Conservation (phyloP, 1,284 basidiomycete genomes). For the Malassezia sp. region DNA sequence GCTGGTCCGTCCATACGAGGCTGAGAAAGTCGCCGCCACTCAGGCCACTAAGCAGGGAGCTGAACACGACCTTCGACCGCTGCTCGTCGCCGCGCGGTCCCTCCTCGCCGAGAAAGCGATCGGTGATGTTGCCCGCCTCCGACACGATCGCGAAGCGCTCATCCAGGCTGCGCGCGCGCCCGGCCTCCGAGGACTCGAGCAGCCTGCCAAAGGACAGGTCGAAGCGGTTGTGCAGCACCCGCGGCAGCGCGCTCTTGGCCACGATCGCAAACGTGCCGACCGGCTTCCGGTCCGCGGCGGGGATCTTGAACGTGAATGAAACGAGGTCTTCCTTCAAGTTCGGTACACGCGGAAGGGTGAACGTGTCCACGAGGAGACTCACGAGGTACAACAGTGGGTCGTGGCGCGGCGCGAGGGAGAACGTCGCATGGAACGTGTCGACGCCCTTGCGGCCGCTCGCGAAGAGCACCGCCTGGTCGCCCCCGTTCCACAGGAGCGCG, state of each 20-base stretch:
- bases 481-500: conserved; percentile 40
- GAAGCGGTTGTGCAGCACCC: conserved; percentile 29
- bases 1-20: conserved; percentile 40
- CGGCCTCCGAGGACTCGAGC: conserved; percentile 23
- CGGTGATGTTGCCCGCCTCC: conserved; percentile 37
- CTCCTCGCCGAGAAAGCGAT: conserved; percentile 35
- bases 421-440: conserved; percentile 26
- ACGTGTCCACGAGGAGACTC: conserved; percentile 23
- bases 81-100: conserved; percentile 35
- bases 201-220: conserved; percentile 41
- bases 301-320: conserved; percentile 32
- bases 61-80: conserved; percentile 28
- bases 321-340: conserved; percentile 24
- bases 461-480: conserved; percentile 33
- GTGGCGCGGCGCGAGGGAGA: conserved; percentile 31
- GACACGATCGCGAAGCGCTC: conserved; percentile 36
- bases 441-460: conserved; percentile 39
- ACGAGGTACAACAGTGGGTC: conserved; percentile 25
- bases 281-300: conserved; percentile 22
- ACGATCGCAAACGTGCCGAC: conserved; percentile 38
- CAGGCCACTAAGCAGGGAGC: conserved; percentile 23
- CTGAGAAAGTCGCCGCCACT: conserved; percentile 31
- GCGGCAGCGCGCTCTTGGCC: conserved; percentile 31
- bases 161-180: conserved; percentile 26
- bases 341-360: conserved; percentile 20